Conservation (phyloP, 202 grass and related monocot genomes). For the Sporobolus alterniflorus region DNA sequence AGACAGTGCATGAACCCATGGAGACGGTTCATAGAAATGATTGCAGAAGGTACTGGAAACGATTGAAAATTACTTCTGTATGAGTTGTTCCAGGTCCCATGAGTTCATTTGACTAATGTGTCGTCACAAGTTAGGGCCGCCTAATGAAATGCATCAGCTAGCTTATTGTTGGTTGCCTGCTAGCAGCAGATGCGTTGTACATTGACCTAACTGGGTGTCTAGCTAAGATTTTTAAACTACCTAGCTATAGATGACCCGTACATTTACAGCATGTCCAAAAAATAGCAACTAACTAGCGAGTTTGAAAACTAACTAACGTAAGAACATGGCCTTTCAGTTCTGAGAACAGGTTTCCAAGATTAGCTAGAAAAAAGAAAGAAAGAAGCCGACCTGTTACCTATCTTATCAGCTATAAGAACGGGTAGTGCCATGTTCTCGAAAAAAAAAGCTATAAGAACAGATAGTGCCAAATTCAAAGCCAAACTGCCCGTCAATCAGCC, state of each 20-base stretch:
- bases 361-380: not conserved
- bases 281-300: not conserved
- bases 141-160: conserved; percentile 24
- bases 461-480: conserved; percentile 37
- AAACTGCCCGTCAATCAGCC: conserved; percentile 28
- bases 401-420: not conserved
- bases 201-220: too few relatives aligned
- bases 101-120: too few relatives aligned
- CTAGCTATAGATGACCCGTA: not conserved
- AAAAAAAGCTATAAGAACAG: too few relatives aligned
- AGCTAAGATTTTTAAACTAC: conserved; percentile 2
- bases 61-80: too few relatives aligned
- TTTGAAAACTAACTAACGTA: not conserved
- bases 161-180: not conserved
- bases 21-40: not conserved
- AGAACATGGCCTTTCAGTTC: not conserved
- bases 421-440: too few relatives aligned
- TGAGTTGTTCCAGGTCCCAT: too few relatives aligned
- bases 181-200: conserved; percentile 25
- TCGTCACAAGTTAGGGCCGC: conserved; percentile 6
- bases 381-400: not conserved
- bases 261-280: not conserved
- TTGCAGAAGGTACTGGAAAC: not conserved
- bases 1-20: too few relatives aligned
- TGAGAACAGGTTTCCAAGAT: not conserved